Conservation (phyloP, 148 eudicot genomes). For the Rhododendron ovatum region DNA sequence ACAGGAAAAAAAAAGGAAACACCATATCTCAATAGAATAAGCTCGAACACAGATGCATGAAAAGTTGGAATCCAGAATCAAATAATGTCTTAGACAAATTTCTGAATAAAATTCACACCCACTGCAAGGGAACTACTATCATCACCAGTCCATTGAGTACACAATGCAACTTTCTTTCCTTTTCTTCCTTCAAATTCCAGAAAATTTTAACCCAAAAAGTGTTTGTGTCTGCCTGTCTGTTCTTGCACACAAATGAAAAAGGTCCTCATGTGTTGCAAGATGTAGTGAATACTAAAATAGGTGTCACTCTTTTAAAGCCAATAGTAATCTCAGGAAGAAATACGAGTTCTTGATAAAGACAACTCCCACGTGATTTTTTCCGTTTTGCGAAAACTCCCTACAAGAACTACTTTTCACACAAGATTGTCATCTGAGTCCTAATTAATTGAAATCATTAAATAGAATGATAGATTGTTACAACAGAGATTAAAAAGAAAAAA, state of each 20-base stretch:
- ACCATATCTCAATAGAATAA: not conserved
- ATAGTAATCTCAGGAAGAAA: not conserved
- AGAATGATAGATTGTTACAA: not conserved
- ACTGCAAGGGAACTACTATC: not conserved
- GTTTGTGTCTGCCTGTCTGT: not conserved
- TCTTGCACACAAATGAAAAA: not conserved
- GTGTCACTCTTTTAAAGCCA: not conserved
- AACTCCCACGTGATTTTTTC: not conserved
- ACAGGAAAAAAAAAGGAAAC: not conserved
- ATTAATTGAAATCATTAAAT: not conserved
- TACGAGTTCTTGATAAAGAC: not conserved
- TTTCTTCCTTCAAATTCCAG: not conserved
- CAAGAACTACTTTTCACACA: not conserved
- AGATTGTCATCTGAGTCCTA: not conserved
- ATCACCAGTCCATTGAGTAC: not conserved
- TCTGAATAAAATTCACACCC: not conserved
- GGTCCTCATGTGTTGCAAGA: not conserved
- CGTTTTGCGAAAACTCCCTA: not conserved
- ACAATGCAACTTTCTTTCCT: not conserved
- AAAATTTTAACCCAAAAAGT: not conserved
- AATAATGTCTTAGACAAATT: not conserved
- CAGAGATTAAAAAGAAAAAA: not conserved
- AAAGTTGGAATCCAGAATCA: not conserved
- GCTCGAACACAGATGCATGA: conserved; percentile 1
- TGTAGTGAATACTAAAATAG: not conserved